Evolutionary conservation across 768 basidiomycete genomes (phyloP).

Genomic region (Cystoderma amianthinum): DNA sequence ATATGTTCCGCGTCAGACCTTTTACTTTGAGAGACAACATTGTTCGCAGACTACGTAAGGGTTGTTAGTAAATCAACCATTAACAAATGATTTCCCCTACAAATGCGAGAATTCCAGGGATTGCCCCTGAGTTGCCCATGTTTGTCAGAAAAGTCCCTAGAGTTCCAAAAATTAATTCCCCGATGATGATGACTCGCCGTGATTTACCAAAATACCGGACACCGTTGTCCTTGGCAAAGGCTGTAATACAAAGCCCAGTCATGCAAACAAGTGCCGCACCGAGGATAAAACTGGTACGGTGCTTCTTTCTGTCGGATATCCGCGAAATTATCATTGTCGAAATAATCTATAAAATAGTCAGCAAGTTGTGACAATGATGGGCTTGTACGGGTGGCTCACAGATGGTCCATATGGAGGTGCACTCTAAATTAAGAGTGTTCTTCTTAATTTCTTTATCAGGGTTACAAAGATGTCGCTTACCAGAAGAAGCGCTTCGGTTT

Average conservation of each 20-base stretch:
- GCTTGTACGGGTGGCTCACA: conserved; percentile 16
- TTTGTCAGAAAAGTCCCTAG: conserved; percentile 37
- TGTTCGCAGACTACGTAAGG: conserved; percentile 27
- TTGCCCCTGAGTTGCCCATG: conserved; percentile 33
- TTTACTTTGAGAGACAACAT: conserved; percentile 42
- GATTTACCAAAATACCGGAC: conserved; percentile 36
- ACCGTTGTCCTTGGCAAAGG: conserved; percentile 25
- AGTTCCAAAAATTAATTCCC: not conserved
- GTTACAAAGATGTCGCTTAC: conserved; percentile 14
- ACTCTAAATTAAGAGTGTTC: conserved; percentile 24
- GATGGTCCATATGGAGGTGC: conserved; percentile 40
- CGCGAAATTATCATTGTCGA: conserved; percentile 38
- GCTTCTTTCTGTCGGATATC: conserved; percentile 34
- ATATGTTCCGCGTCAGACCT: conserved; percentile 13
- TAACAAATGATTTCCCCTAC: too few relatives aligned
- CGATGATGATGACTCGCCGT: too few relatives aligned
- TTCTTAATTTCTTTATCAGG: not conserved
- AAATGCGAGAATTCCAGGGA: conserved; percentile 38
- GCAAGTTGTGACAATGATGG: too few relatives aligned
- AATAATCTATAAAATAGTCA: conserved; percentile 27
- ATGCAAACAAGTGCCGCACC: conserved; percentile 29
- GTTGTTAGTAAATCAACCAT: too few relatives aligned
- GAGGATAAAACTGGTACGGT: conserved; percentile 34
- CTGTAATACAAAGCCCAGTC: conserved; percentile 28
- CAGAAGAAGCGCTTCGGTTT: conserved; percentile 29